These are phyloP conservation scores for Tubosaeta sp. DNA, from an alignment of 768 basidiomycete species.

Conservation along the genomic window DNA sequence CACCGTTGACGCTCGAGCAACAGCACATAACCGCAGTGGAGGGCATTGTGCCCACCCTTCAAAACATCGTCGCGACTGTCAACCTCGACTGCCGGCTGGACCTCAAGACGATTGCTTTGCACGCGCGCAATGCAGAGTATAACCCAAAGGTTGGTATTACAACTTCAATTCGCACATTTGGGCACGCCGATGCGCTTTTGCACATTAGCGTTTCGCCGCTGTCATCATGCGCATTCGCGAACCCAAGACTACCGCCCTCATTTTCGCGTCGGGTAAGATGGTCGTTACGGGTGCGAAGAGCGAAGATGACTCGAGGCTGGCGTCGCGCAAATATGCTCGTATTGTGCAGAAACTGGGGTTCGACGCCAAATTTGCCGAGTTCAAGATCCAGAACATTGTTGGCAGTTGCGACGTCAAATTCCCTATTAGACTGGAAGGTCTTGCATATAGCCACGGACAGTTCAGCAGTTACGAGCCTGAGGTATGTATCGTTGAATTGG, in stretches of 20 bases:
- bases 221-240: slow-evolving; percentile 99
- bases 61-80: slow-evolving; percentile 99
- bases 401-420: slow-evolving; percentile 98
- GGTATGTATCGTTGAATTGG: slow-evolving; percentile 45
- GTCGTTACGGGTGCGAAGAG: slow-evolving; percentile 99
- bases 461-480: slow-evolving; percentile 98
- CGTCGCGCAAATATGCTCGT: slow-evolving; percentile 97
- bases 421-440: slow-evolving; percentile 94
- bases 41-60: slow-evolving; percentile 97
- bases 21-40: slow-evolving; percentile 96
- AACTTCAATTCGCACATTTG: slow-evolving; percentile 32
- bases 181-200: slow-evolving; percentile 59
- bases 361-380: slow-evolving; percentile 98
- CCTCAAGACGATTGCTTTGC: slow-evolving; percentile 96
- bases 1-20: slow-evolving; percentile 78
- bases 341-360: slow-evolving; percentile 99
- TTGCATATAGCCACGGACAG: slow-evolving; percentile 96
- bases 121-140: slow-evolving; percentile 98
- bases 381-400: slow-evolving; percentile 99
- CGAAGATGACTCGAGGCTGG: slow-evolving; percentile 94
- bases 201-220: slow-evolving; percentile 96
- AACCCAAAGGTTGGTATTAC: slow-evolving; percentile 94
- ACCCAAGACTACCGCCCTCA: slow-evolving; percentile 98
- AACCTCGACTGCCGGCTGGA: slow-evolving; percentile 96
- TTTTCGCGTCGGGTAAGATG: slow-evolving; percentile 99